These are phyloP conservation scores for Pezicula neosporulosa DNA, from an alignment of 2,329 filamentous ascomycete genomes.

Conservation along the genomic window DNA sequence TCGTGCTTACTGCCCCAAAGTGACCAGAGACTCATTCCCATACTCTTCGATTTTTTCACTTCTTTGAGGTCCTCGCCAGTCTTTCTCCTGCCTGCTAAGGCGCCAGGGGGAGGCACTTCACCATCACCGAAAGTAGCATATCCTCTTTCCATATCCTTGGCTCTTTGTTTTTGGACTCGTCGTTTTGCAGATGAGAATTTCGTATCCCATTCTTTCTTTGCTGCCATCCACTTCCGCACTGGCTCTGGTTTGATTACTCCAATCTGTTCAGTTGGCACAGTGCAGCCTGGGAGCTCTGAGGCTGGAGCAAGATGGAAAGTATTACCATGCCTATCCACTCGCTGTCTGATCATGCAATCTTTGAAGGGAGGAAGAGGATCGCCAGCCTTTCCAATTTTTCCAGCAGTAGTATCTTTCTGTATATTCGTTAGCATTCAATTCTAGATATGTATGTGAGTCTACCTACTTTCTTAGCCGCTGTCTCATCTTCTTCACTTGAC, in stretches of 20 bases:
- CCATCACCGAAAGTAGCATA: slow-evolving; percentile 67
- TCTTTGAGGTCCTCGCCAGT: slow-evolving; percentile 42
- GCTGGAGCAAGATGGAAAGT: slow-evolving; percentile 65
- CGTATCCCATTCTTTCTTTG: slow-evolving; percentile 69
- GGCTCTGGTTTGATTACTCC: slow-evolving; percentile 78
- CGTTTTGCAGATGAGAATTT: slow-evolving; percentile 68
- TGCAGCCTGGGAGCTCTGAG: slow-evolving; percentile 63
- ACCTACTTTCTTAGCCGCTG: slow-evolving; percentile 22
- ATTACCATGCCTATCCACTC: slow-evolving; percentile 74
- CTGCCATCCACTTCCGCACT: slow-evolving; percentile 77
- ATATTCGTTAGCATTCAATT: neutral
- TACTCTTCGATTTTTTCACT: slow-evolving; percentile 59
- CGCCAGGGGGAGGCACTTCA: slow-evolving; percentile 79
- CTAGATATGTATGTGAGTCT: neutral
- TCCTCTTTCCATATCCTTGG: slow-evolving; percentile 69
- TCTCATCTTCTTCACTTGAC: slow-evolving; percentile 32
- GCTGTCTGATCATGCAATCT: slow-evolving; percentile 88
- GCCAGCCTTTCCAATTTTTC: slow-evolving; percentile 76
- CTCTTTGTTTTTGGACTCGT: slow-evolving; percentile 68
- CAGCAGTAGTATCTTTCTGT: slow-evolving; percentile 5
- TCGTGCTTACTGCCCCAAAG: slow-evolving; percentile 89
- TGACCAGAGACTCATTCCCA: slow-evolving; percentile 80
- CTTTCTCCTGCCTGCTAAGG: slow-evolving; percentile 69
- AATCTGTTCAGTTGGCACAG: slow-evolving; percentile 58
- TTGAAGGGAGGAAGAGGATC: slow-evolving; percentile 78